Percentiles rank a stretch among this genome's conserved stretches.
These are phyloP conservation scores for Codiaeum variegatum DNA, from an alignment of 441 rosid species.

Conservation along the genomic window DNA sequence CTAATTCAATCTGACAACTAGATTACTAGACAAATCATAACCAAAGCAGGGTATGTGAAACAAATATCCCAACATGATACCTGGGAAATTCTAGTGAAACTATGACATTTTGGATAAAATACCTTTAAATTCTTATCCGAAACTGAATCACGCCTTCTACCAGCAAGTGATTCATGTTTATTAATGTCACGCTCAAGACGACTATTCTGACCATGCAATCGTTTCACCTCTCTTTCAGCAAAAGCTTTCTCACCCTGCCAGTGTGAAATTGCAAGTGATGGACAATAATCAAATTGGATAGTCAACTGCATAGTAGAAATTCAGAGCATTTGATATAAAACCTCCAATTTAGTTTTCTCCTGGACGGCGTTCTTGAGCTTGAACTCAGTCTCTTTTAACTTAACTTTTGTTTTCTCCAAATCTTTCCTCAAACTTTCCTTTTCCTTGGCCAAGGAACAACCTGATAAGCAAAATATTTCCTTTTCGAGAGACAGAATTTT, in stretches of 20 bases:
- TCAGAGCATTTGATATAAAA: constrained; percentile 20
- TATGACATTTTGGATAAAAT: constrained; percentile 38
- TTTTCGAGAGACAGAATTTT: constrained; percentile 66
- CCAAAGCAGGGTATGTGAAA: background rate
- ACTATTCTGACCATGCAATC: constrained; percentile 65
- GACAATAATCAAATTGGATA: constrained; percentile 8
- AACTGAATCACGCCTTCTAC: constrained; percentile 67
- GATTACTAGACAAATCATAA: background rate
- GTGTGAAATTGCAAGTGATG: constrained; percentile 7
- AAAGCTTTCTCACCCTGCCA: constrained; percentile 82
- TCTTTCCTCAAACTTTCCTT: constrained; percentile 79
- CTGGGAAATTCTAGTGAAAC: background rate
- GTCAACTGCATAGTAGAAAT: constrained; percentile 11
- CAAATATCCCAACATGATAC: background rate
- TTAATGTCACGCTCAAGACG: constrained; percentile 84
- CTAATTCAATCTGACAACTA: background rate
- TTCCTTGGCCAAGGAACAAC: constrained; percentile 66
- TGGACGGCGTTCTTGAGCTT: constrained; percentile 81
- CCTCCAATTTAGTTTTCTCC: constrained; percentile 98
- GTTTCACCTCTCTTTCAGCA: constrained; percentile 76
- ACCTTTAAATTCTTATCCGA: constrained; percentile 47
- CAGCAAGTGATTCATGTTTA: constrained; percentile 75
- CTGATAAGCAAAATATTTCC: constrained; percentile 59
- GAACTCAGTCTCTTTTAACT: constrained; percentile 80
- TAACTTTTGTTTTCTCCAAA: constrained; percentile 71